Conservation (phyloP, 345 rosid species). For the Syzygium oleosum region DNA sequence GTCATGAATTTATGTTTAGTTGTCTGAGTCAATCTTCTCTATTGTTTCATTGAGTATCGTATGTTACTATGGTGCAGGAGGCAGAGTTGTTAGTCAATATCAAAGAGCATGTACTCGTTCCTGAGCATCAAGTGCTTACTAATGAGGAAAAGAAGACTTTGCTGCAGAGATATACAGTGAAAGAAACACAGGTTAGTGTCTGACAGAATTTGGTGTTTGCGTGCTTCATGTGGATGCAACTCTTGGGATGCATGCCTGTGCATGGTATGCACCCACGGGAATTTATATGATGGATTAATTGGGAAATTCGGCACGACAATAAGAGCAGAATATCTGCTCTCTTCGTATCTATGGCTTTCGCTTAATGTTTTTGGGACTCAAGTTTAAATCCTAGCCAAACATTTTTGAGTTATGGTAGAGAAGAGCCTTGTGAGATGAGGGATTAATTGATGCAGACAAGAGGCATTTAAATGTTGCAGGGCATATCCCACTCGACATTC, state of each 20-base stretch:
- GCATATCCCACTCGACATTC: not conserved
- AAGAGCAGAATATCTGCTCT: not conserved
- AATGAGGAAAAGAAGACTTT: conserved; percentile 36
- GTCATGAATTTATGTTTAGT: not conserved
- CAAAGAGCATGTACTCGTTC: conserved; percentile 37
- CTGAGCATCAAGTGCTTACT: conserved; percentile 36
- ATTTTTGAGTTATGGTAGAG: not conserved
- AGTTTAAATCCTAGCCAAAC: not conserved
- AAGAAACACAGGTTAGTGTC: conserved; percentile 32
- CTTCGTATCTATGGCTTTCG: not conserved
- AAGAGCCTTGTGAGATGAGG: not conserved
- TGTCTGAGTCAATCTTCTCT: not conserved
- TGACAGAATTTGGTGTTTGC: not conserved
- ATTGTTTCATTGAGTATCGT: not conserved
- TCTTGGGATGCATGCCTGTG: not conserved
- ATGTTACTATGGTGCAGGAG: conserved; percentile 13
- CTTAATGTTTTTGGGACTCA: not conserved
- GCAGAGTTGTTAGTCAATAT: conserved; percentile 30
- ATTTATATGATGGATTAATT: not conserved
- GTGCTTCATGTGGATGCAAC: not conserved
- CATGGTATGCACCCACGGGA: not conserved
- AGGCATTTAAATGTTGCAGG: not conserved
- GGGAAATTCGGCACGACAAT: not conserved
- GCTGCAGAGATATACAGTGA: conserved; percentile 34
- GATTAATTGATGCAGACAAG: not conserved